phyloP scores from a whole-genome alignment of 176 grass and related monocot species.

The Ampelocalamus luodianensis region DNA sequence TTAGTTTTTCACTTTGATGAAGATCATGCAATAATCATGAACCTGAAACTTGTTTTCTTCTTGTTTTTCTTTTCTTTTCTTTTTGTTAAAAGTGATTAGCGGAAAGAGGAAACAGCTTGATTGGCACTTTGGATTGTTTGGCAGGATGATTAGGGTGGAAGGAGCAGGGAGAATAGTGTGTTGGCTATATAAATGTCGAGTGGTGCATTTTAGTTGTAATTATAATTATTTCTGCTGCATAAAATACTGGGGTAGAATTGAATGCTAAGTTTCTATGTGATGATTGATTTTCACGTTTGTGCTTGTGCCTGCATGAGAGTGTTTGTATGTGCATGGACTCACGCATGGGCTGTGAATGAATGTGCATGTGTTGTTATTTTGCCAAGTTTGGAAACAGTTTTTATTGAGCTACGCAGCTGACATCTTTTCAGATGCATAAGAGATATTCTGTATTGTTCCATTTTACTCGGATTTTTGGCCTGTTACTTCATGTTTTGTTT shows the following conservation, averaged over 20 bases:
- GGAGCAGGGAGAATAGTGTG: not conserved
- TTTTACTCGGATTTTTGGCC: slow-evolving; percentile 10
- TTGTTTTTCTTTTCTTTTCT: not conserved
- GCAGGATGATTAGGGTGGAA: not conserved
- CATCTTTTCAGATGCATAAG: not conserved
- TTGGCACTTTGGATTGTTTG: slow-evolving; percentile 24
- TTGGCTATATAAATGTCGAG: not conserved
- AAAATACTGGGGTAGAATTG: not conserved
- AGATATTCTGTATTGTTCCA: not conserved
- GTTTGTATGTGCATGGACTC: not conserved
- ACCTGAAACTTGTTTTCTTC: not conserved
- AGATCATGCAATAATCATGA: slow-evolving; percentile 10
- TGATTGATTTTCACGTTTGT: slow-evolving; percentile 3
- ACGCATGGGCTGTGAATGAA: not conserved
- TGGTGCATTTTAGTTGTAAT: slow-evolving; percentile 19
- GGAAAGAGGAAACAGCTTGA: not conserved
- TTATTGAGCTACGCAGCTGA: not conserved
- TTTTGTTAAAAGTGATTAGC: not conserved
- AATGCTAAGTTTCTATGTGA: not conserved
- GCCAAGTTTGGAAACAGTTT: not conserved
- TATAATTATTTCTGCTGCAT: slow-evolving; percentile 24
- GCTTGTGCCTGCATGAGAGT: slow-evolving; percentile 5
- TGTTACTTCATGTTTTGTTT: not conserved
- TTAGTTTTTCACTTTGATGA: slow-evolving; percentile 4
- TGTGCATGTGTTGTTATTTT: slow-evolving; percentile 2